Evolutionary conservation across 2,329 filamentous ascomycete genomes (phyloP).

Genomic region (Berkeleyomyces basicola): DNA sequence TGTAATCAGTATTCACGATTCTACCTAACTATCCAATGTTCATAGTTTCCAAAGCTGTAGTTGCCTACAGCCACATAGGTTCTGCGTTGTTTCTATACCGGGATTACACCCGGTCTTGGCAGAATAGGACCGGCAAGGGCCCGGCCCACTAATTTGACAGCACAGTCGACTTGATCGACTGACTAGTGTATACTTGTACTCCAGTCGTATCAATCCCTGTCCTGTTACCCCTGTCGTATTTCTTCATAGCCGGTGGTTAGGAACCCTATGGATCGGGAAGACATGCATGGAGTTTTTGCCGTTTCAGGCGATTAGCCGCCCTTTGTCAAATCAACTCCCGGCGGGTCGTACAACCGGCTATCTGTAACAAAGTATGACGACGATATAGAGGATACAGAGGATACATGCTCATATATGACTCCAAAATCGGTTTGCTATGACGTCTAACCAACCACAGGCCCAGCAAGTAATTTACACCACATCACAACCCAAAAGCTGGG

Average conservation of each 20-base stretch:
- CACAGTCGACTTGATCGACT: too few relatives aligned
- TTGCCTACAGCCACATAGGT: not conserved
- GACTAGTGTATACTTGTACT: too few relatives aligned
- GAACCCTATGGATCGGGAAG: not conserved
- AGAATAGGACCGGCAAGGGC: not conserved
- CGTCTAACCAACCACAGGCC: not conserved
- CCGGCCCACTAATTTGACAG: not conserved
- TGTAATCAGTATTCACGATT: too few relatives aligned
- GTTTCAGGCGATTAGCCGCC: not conserved
- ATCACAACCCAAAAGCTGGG: slow-evolving; percentile 1
- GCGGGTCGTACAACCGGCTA: not conserved
- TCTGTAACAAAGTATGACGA: not conserved
- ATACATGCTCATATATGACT: too few relatives aligned
- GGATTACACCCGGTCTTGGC: not conserved
- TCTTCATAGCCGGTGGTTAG: not conserved
- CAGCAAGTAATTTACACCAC: not conserved
- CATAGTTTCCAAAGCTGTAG: too few relatives aligned
- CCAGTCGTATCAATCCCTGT: not conserved
- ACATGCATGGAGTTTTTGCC: not conserved
- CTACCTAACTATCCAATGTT: too few relatives aligned
- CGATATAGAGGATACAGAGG: not conserved
- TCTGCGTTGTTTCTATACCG: not conserved
- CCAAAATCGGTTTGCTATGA: too few relatives aligned
- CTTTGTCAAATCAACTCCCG: not conserved
- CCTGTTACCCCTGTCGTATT: not conserved